Base-by-base conservation (phyloP, 1,139 yeast species). In the Petasospora rhodanensis region DNA sequence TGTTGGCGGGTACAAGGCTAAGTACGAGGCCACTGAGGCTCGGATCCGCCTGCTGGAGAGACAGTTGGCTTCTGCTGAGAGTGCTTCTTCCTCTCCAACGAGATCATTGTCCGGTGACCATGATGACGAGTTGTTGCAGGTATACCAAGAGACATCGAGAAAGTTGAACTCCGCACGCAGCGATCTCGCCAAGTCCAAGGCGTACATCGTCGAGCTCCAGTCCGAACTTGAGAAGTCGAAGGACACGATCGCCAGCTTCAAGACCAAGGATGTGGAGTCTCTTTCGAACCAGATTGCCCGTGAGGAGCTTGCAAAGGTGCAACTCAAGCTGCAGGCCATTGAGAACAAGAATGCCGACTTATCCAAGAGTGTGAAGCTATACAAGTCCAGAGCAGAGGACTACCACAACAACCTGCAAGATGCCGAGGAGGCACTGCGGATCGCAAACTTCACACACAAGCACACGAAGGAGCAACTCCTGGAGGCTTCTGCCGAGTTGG, bases 371-470 rank as follows among this genome's bases (percentile, higher is more conserved):
- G 61, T 81, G 26, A 76, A 73, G 20, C 62, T 83, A 23, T 86
- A 82, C 57, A 81, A 77, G 51, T 61, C 66, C 24, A 70, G 95
- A 38, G 77, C 94, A 12, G 91, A 84, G 29, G 85, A 81, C 45
- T 83, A 85, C 51, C 76, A 72, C 48, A 67, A 69, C 40, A 83
- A 84, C 47, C 64, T 87, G 22, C 95, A 86, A 49, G 70, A 76
- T 39, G 91, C 94, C 1, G 96, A 89, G 51, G 68, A 79, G 31
- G 81, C 86, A 2, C 76, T 83, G 2, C 64, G 70, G 29, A 70
- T 76, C 31, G 75, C 86, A 4, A 55, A 64, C 26, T 66, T 84
- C 44, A 76, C 80, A 13, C 89, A 81, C 51, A 70, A 70, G 32
- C 58, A 66, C 34, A 70, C 82, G 7, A 62, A 59, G 30, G 62